Evolutionary conservation across 768 basidiomycete species (phyloP).

Genomic region (Rubroboletus pulcherrimus): DNA sequence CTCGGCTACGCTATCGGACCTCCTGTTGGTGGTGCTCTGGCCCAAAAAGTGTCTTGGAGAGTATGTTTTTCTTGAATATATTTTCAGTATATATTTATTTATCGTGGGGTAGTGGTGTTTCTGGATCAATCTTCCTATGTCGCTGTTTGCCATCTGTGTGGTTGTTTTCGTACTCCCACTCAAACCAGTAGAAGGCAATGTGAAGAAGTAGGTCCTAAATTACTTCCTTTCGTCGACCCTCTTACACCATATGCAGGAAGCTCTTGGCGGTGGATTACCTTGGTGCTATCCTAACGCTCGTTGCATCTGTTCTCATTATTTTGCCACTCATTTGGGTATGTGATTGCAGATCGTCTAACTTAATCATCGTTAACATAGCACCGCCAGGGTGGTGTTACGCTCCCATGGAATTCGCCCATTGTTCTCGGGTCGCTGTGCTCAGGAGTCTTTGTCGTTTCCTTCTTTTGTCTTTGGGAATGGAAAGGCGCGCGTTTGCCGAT

Average conservation of each 20-base stretch:
- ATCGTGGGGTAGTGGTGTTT: conserved; percentile 57
- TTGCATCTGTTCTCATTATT: conserved; percentile 59
- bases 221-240: neutral
- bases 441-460: conserved; percentile 46
- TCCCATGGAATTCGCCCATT: conserved; percentile 65
- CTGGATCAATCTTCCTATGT: conserved; percentile 66
- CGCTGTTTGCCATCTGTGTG: conserved; percentile 48
- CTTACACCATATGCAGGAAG: conserved; percentile 41
- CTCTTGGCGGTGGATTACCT: conserved; percentile 62
- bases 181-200: conserved; percentile 61
- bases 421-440: conserved; percentile 59
- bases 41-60: conserved; percentile 60
- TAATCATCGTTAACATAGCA: neutral
- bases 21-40: conserved; percentile 60
- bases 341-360: neutral
- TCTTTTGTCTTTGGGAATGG: conserved; percentile 75
- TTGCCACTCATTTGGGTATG: conserved; percentile 71
- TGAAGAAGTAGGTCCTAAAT: conserved; percentile 38
- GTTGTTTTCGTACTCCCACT: conserved; percentile 64
- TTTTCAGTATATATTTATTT: neutral
- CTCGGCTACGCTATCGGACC: conserved; percentile 67
- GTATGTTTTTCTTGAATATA: conserved; percentile 33
- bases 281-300: conserved; percentile 55
- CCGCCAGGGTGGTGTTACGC: conserved; percentile 62
- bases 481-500: conserved; percentile 67